Evolutionary conservation across 345 rosid genomes (phyloP), one percentile per base, ranked within the genome.

Genomic region (Populus davidiana): DNA sequence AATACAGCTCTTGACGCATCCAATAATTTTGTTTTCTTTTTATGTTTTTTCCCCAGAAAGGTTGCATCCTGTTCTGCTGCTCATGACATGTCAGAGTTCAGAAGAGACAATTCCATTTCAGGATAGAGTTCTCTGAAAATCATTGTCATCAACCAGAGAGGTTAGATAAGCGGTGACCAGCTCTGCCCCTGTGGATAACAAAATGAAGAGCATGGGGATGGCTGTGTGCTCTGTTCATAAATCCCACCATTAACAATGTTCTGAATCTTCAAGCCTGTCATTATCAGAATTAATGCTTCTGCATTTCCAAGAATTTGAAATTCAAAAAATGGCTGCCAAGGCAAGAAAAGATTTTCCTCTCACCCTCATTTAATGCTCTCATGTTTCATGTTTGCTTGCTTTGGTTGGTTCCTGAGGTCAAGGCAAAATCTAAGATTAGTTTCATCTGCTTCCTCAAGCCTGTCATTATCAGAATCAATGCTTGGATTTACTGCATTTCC

Each of bases 341-440:
- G 16, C 21, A 10, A 36, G 5, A 8, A 29, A 25, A 8, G 1
- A 21, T 8, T n/a, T 23, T 29, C 70, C 47, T 10, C 31, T 39
- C 39, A 38, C 47, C 67, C 78, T 64, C 78, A 63, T 75, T 78
- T 33, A 74, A 70, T 67, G 62, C 65, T 66, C 21, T 31, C 75
- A 49, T 14, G 43, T 1, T 54, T 65, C 66, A 6, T 56, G 66
- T 36, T 52, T 66, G 10, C 65, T 41, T 61, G 38, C 35, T 77
- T 67, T 67, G 47, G 62, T 35, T 70, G 69, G 73, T 74, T 74
- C 75, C 43, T 74, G 20, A 69, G 23, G 64, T 18, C 8, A 61
- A 76, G 86, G 78, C 82, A 72, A 70, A 31, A 64, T n/a, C n/a
- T 67, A 66, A 72, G 67, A 66, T 67, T 25, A 36, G 65, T 69